phyloP scores from a whole-genome alignment of 2,329 filamentous ascomycete species.

The Didymella arachidicola region DNA sequence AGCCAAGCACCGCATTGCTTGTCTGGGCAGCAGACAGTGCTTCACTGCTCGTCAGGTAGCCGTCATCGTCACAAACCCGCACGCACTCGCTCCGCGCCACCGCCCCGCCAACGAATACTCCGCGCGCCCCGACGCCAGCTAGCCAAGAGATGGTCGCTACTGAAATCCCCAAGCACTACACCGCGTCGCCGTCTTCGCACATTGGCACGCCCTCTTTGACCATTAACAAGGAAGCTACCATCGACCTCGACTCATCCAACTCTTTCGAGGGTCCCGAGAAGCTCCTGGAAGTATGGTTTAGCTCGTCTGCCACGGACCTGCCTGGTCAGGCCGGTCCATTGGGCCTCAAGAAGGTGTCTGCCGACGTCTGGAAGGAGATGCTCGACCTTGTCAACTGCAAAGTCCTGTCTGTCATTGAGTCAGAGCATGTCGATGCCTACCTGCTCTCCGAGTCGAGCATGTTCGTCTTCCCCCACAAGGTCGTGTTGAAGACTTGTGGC shows the following conservation, averaged over 20 bases:
- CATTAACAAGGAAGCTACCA: constrained; percentile 93
- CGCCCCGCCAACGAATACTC: constrained; percentile 14
- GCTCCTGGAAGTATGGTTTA: constrained; percentile 98
- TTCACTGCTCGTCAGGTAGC: constrained; percentile 64
- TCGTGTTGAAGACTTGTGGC: constrained; percentile 97
- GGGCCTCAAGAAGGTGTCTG: constrained; percentile 85
- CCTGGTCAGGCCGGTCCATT: constrained; percentile 73
- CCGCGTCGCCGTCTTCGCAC: constrained; percentile 78
- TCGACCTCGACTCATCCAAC: constrained; percentile 92
- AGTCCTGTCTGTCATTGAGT: constrained; percentile 91
- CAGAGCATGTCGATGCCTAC: constrained; percentile 94
- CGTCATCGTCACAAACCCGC: constrained; percentile 20
- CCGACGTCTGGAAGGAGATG: constrained; percentile 93
- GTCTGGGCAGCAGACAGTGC: constrained; percentile 98
- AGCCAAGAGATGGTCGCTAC: constrained; percentile 79
- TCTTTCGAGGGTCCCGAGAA: constrained; percentile 99
- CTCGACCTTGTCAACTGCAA: constrained; percentile 98
- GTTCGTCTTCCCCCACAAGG: constrained; percentile 99
- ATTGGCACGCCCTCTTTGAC: constrained; percentile 87
- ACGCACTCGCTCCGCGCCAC: constrained; percentile 20
- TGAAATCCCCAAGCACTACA: constrained; percentile 81
- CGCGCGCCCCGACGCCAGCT: constrained; percentile 36
- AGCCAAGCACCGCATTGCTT: constrained; percentile 92
- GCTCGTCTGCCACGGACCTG: constrained; percentile 76
- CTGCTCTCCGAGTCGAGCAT: constrained; percentile 98